Conservation (phyloP, 495 filamentous ascomycete species). For the Penicillium argentinense region DNA sequence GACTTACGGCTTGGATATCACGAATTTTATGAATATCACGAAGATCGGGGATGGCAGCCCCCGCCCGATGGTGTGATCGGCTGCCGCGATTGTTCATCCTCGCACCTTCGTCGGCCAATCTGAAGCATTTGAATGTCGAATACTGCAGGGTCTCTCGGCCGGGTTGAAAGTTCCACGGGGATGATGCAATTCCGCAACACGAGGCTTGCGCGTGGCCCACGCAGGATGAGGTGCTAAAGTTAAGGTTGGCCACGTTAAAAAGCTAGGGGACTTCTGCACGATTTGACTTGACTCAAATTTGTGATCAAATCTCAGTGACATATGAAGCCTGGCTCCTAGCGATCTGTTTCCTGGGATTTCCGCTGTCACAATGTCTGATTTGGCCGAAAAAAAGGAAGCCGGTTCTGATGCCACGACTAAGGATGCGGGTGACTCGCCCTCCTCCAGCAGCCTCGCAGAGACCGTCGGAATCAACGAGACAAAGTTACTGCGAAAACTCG, state of each 20-base stretch:
- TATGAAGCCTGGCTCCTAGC: not conserved
- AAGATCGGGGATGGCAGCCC: too few relatives aligned
- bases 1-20: too few relatives aligned
- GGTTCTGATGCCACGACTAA: not conserved
- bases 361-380: slow-evolving; percentile 7
- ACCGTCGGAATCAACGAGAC: slow-evolving; percentile 55
- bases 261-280: not conserved
- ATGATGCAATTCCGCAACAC: slow-evolving; percentile 2
- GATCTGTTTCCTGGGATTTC: not conserved
- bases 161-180: not conserved
- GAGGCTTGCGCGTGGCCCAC: not conserved
- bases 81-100: not conserved
- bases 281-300: not conserved
- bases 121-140: not conserved
- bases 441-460: slow-evolving; percentile 20
- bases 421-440: slow-evolving; percentile 6
- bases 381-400: slow-evolving; percentile 9
- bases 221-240: not conserved
- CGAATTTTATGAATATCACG: too few relatives aligned
- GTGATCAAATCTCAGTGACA: not conserved
- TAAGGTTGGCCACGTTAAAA: not conserved
- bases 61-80: slow-evolving; percentile 1
- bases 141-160: not conserved
- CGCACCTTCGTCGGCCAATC: not conserved
- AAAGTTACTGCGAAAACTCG: slow-evolving; percentile 63